phyloP scores from a whole-genome alignment of 2,329 filamentous ascomycete genomes.

The Arthroderma uncinatum region DNA sequence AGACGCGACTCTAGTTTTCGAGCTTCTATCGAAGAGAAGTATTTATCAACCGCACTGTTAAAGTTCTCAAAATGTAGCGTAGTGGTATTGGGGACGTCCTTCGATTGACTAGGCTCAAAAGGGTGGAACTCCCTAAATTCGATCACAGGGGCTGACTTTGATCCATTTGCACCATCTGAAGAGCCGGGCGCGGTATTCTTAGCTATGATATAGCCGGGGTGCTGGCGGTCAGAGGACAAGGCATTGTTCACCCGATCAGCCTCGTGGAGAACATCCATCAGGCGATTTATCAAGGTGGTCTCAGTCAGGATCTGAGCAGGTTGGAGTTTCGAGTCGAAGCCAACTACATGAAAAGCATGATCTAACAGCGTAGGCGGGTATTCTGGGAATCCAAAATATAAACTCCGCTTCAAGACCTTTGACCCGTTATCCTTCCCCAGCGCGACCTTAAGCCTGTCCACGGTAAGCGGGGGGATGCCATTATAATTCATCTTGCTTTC shows the following conservation, averaged over 20 bases:
- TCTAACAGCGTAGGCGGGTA: conserved; percentile 80
- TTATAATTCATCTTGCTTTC: conserved; percentile 73
- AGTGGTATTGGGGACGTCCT: conserved; percentile 51
- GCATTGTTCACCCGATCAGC: conserved; percentile 59
- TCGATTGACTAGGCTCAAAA: conserved; percentile 72
- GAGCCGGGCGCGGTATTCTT: conserved; percentile 41
- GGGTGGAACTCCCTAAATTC: conserved; percentile 90
- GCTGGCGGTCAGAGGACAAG: conserved; percentile 53
- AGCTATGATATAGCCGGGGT: conserved; percentile 81
- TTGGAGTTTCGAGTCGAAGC: conserved; percentile 57
- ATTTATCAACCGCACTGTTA: conserved; percentile 90
- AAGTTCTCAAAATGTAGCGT: conserved; percentile 73
- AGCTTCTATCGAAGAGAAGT: conserved; percentile 91
- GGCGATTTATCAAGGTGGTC: conserved; percentile 50
- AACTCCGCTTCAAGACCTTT: conserved; percentile 63
- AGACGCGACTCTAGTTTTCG: conserved; percentile 80
- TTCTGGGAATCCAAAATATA: conserved; percentile 78
- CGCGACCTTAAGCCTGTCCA: conserved; percentile 57
- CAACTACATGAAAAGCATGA: conserved; percentile 60
- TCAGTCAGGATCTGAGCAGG: conserved; percentile 60
- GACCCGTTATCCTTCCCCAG: conserved; percentile 59
- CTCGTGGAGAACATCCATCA: conserved; percentile 58
- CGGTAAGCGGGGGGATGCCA: conserved; percentile 63
- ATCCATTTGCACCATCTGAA: conserved; percentile 23
- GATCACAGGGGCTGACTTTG: conserved; percentile 16